Evolutionary conservation across 1,139 yeast species (phyloP).

Genomic region (Lodderomyces margitis): DNA sequence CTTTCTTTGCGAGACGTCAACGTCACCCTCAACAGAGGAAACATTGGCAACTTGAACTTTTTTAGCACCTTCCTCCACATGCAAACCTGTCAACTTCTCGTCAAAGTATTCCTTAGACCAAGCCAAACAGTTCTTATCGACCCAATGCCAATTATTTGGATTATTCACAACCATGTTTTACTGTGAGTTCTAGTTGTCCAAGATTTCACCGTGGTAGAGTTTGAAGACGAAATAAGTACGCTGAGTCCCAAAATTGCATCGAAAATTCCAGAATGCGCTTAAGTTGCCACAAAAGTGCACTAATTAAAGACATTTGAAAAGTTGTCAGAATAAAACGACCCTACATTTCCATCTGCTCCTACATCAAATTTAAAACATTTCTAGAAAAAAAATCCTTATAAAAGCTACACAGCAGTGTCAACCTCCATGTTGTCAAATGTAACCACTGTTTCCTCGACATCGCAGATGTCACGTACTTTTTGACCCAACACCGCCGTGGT

Average conservation of each 20-base stretch:
- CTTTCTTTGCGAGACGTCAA: slow-evolving; percentile 93
- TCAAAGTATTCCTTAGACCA: slow-evolving; percentile 84
- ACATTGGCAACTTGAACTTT: slow-evolving; percentile 51
- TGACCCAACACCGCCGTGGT: slow-evolving; percentile 82
- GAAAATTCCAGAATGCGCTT: slow-evolving; percentile 5
- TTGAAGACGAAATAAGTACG: too few species aligned
- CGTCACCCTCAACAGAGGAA: slow-evolving; percentile 86
- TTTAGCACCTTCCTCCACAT: slow-evolving; percentile 33
- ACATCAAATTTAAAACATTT: too few species aligned
- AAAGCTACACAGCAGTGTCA: slow-evolving; percentile 43
- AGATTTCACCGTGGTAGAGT: too few species aligned
- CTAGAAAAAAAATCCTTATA: background rate
- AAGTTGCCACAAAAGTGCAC: slow-evolving; percentile 1
- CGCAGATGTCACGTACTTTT: slow-evolving; percentile 62
- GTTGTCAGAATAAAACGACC: too few species aligned
- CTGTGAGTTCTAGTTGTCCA: too few species aligned
- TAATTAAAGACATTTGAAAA: too few species aligned
- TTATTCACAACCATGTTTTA: slow-evolving; percentile 50
- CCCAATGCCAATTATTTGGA: slow-evolving; percentile 87
- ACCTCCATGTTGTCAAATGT: slow-evolving; percentile 60
- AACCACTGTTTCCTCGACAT: slow-evolving; percentile 66
- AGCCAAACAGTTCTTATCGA: slow-evolving; percentile 90
- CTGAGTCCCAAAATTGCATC: background rate
- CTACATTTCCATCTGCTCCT: too few species aligned
- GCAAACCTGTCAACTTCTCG: slow-evolving; percentile 52